A percentile compares a stretch with the other conserved stretches of the same genome.
phyloP scores from a whole-genome alignment of 2,329 filamentous ascomycete species.

The Colletotrichum higginsianum region DNA sequence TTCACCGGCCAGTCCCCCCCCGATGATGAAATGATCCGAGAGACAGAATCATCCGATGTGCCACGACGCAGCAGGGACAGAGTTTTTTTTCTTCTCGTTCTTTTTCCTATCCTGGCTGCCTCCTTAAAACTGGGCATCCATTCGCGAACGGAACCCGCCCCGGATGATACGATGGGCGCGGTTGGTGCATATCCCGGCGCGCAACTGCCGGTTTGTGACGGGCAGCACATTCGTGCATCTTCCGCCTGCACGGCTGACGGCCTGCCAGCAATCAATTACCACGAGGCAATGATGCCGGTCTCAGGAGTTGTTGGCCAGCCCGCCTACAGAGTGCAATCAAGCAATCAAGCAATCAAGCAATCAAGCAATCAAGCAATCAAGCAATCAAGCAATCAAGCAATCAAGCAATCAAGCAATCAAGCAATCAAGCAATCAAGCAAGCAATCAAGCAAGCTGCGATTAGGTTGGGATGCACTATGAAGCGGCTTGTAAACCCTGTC shows the following conservation, averaged over 20 bases:
- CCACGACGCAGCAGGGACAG: constrained; percentile 8
- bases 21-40: constrained; percentile 25
- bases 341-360: too few relatives aligned
- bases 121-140: not conserved
- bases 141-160: constrained; percentile 4
- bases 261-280: not conserved
- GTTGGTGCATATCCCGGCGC: not conserved
- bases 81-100: too few relatives aligned
- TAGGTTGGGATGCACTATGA: not conserved
- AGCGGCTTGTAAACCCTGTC: not conserved
- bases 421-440: too few relatives aligned
- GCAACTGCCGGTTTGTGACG: constrained; percentile 4
- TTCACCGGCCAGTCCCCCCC: constrained; percentile 27
- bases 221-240: constrained; percentile 12
- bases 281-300: constrained; percentile 4
- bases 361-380: too few relatives aligned
- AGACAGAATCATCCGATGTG: constrained; percentile 13
- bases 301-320: not conserved
- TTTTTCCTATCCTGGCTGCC: not conserved
- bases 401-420: too few relatives aligned
- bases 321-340: not conserved
- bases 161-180: not conserved
- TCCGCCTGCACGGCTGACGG: constrained; percentile 1
- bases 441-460: too few relatives aligned
- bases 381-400: too few relatives aligned